A percentile compares a stretch with the other conserved stretches of the same genome.
Conservation (phyloP, 352 stramenopile genomes). For the Elongisporangium undulatum region DNA sequence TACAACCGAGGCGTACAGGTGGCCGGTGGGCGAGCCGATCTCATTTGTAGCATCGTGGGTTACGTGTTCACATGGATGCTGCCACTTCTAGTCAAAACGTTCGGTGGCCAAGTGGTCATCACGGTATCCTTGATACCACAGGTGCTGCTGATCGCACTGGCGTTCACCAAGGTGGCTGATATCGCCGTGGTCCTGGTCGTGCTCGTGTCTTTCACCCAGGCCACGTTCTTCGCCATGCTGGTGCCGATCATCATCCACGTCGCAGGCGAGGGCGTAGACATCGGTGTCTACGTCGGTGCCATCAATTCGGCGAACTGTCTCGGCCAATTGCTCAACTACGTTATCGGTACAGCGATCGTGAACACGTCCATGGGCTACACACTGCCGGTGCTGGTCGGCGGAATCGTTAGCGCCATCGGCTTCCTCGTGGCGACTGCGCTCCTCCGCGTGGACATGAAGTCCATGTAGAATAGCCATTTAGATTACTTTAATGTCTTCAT, state of each 20-base stretch:
- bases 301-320: slow-evolving; percentile 72
- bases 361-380: slow-evolving; percentile 57
- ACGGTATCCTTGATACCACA: slow-evolving; percentile 33
- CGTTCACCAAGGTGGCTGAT: slow-evolving; percentile 28
- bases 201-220: slow-evolving; percentile 41
- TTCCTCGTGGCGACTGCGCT: slow-evolving; percentile 47
- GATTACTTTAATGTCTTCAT: too few species aligned
- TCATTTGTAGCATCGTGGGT: slow-evolving; percentile 39
- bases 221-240: slow-evolving; percentile 40
- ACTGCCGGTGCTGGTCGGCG: slow-evolving; percentile 58
- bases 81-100: slow-evolving; percentile 33
- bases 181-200: slow-evolving; percentile 37
- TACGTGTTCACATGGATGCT: slow-evolving; percentile 41
- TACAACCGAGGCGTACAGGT: slow-evolving; percentile 53
- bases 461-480: slow-evolving; percentile 31
- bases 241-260: slow-evolving; percentile 62
- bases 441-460: slow-evolving; percentile 67
- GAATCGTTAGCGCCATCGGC: slow-evolving; percentile 43
- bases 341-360: slow-evolving; percentile 39
- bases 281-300: slow-evolving; percentile 61
- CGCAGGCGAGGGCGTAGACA: slow-evolving; percentile 32
- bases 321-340: slow-evolving; percentile 65
- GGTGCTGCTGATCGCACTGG: slow-evolving; percentile 45
- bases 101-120: slow-evolving; percentile 43
- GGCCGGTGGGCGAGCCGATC: slow-evolving; percentile 29